These are phyloP conservation scores for Candida succiphila DNA, from an alignment of 805 yeast species.

Conservation along the genomic window DNA sequence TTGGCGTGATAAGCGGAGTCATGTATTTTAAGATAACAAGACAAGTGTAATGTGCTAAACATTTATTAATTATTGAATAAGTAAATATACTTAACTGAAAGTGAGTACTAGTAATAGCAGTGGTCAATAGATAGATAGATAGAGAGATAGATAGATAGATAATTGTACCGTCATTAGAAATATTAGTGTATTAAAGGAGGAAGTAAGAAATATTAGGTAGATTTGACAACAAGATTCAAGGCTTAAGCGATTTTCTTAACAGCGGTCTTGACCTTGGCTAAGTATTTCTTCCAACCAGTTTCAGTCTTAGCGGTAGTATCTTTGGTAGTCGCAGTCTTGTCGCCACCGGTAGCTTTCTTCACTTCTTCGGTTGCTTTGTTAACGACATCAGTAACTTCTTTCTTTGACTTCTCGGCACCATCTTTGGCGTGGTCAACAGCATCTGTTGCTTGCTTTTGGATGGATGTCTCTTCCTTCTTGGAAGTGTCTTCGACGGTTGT, in stretches of 20 bases:
- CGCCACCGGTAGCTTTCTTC: conserved; percentile 4
- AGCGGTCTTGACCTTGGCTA: conserved; percentile 18
- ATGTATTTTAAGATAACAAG: too few relatives aligned
- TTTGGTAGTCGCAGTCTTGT: conserved; percentile 3
- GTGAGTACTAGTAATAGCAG: too few relatives aligned
- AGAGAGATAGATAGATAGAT: too few relatives aligned
- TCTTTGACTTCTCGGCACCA: conserved; percentile 6
- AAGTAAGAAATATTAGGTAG: too few relatives aligned
- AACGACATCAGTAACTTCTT: conserved; percentile 4
- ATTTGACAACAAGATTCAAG: too few relatives aligned
- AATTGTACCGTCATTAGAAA: too few relatives aligned
- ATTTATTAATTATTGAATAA: too few relatives aligned
- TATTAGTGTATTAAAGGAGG: too few relatives aligned
- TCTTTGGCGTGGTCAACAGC: conserved; percentile 1
- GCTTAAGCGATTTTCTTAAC: conserved; percentile 5
- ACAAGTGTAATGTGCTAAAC: too few relatives aligned
- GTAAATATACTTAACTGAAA: too few relatives aligned
- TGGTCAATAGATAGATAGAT: too few relatives aligned
- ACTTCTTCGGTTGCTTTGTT: conserved; percentile 2
- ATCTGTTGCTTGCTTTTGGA: background rate
- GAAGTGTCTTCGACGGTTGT: background rate
- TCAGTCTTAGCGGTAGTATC: conserved; percentile 1
- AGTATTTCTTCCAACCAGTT: conserved; percentile 14
- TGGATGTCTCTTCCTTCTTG: background rate
- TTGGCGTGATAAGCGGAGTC: too few relatives aligned